These are phyloP conservation scores for Phytopythium boreale DNA, from an alignment of 352 stramenopile genomes.

Conservation along the genomic window DNA sequence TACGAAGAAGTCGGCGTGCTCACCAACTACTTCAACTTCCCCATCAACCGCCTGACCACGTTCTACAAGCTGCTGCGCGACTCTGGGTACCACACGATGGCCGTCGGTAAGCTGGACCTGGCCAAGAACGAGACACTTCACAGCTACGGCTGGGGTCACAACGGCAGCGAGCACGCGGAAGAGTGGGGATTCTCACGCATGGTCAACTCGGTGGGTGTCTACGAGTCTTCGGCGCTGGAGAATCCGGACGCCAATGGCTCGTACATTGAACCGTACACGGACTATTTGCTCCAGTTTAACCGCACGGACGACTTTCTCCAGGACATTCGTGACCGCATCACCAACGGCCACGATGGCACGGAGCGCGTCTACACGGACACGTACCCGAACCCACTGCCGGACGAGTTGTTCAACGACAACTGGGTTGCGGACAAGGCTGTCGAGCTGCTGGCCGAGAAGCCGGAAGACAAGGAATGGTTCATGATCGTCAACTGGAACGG, in stretches of 20 bases:
- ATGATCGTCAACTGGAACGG: conserved; percentile 38
- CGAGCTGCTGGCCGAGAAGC: conserved; percentile 16
- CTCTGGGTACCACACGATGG: conserved; percentile 30
- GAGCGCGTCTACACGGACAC: conserved; percentile 24
- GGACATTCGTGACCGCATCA: conserved; percentile 18
- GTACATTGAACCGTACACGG: conserved; percentile 30
- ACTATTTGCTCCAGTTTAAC: conserved; percentile 25
- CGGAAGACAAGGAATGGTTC: conserved; percentile 24
- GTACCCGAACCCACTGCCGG: conserved; percentile 20
- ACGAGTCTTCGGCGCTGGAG: conserved; percentile 19
- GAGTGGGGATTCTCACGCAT: conserved; percentile 30
- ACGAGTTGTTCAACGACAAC: conserved; percentile 30
- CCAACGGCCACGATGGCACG: conserved; percentile 18
- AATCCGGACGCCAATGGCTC: conserved; percentile 21
- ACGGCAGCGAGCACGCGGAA: conserved; percentile 18
- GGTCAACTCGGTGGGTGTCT: conserved; percentile 31
- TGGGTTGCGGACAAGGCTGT: conserved; percentile 25
- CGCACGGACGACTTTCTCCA: conserved; percentile 20
- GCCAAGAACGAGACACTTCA: conserved; percentile 34
- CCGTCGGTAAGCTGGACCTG: conserved; percentile 29
- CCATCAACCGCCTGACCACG: conserved; percentile 25
- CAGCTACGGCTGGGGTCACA: conserved; percentile 26
- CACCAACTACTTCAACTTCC: conserved; percentile 31
- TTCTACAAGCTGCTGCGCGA: conserved; percentile 34
- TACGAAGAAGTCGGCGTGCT: conserved; percentile 34